Base-by-base conservation (phyloP, 495 filamentous ascomycete species). In the Ascodesmis nigricans region DNA sequence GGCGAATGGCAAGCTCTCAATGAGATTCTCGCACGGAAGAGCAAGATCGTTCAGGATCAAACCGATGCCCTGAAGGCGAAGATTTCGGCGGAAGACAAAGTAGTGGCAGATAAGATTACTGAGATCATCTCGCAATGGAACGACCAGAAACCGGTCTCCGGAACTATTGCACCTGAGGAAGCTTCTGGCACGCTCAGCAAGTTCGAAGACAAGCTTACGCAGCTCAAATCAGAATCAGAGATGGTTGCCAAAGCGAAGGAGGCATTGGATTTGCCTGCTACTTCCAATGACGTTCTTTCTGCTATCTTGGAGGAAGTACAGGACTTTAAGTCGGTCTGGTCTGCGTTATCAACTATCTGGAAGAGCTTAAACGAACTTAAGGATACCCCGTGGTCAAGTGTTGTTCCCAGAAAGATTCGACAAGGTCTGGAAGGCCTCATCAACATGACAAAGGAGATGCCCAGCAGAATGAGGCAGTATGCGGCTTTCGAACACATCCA, bases 361-460 rank as follows among this genome's bases (percentile, higher is more conserved):
- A 82, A 80, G 58, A 91, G 78, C 47, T 55, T 99, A 29, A 82
- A 92, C 49, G 87, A 95, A 45, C 73, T 95, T 18, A 70, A 78
- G 9, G 90, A 95, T 42, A 75, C 64, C 16, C 67, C 82, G 0
- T 99, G 87, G 87, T 81, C 73, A 21, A 91, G 75, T 50, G 73
- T 95, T 1, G 77, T 92, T 46, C 81, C 87, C 1, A 65, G 87
- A 28, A 95, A 93, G 56, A 67, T 95, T 39, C 67, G 90, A 19
- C 67, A 77, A 38, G 73, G 78, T 10, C 69, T 99, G 31, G 87
- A 99, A 49, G 69, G 71, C 22, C 64, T 95, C 19, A 78, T 93
- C 50, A 91, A 91, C 58, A 87, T 91, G 75, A 92, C 82, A 29
- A 99, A 91, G 59, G 83, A 95, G 39, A 99, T 99, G 87, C 87